Evolutionary conservation across 78 protist species (phyloP), one percentile per base, ranked within the genome.

Genomic region (Dictyostelium citrinum): DNA sequence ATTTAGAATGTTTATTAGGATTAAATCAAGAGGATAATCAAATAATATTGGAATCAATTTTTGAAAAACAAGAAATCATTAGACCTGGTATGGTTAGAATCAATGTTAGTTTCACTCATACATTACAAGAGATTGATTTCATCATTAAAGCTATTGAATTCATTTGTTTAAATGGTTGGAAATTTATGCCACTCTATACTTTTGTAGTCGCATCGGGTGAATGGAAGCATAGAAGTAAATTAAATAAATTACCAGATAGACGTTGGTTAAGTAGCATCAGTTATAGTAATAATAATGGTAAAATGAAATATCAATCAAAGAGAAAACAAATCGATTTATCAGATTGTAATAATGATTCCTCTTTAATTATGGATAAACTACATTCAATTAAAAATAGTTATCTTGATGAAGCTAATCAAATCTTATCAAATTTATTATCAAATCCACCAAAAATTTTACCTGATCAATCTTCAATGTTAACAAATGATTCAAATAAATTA

Each of bases 1-100:
- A 97, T 80, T 96, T 95, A 7, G 95, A 86, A 29, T 29, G 60
- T n/a, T 93, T 98, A 58, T 85, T 97, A 33, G 97, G 97, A 31
- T 75, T 98, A 78, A 80, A 83, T 64, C 35, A 39, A 35, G 70
- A 27, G 4, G 72, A 81, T 24, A 81, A 81, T 27, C 22, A 35
- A 2, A 12, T 0, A 0, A 22, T 81, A 29, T 64, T 81, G 12
- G 77, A 64, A 14, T 81, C 88, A 10, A 64, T 81, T 3, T 81
- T 81, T 58, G 88, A 81, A 31, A 81, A 72, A 24, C 94, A 79
- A 82, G 91, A 90, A 14, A 33, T 77, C 2, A 27, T 84, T 86
- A 74, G 93, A 78, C 91, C 82, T 16, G 91, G 83, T 37, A 84
- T 84, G 91, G 91, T 84, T 16, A 78, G 82, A 41, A 60, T 76